Conservation (phyloP, 2,329 filamentous ascomycete genomes). For the Colletotrichum plurivorum region DNA sequence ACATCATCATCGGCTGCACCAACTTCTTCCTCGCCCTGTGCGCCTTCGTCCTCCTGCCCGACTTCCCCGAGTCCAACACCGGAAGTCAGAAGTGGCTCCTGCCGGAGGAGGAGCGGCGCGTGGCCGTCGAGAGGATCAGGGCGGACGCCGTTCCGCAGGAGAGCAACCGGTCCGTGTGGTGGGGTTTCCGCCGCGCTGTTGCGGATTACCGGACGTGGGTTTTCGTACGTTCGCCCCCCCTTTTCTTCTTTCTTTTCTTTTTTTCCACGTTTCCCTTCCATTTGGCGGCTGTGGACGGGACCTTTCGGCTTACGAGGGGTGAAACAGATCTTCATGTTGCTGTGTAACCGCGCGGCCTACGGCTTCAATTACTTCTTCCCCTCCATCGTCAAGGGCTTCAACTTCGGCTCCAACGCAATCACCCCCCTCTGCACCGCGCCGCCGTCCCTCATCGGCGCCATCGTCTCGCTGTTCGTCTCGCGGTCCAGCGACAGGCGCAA, state of each 20-base stretch:
- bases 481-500: constrained; percentile 73
- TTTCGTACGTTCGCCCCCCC: constrained; percentile 46
- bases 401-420: constrained; percentile 63
- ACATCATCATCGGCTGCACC: constrained; percentile 79
- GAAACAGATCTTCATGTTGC: constrained; percentile 29
- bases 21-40: constrained; percentile 28
- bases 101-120: constrained; percentile 52
- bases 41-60: constrained; percentile 36
- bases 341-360: constrained; percentile 44
- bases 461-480: constrained; percentile 70
- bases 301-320: not conserved
- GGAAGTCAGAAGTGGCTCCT: constrained; percentile 51
- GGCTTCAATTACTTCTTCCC: constrained; percentile 54
- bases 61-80: constrained; percentile 45
- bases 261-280: not conserved
- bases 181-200: constrained; percentile 56
- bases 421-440: constrained; percentile 70
- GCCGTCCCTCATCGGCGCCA: constrained; percentile 67
- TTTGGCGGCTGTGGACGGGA: no score
- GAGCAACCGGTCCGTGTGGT: constrained; percentile 47
- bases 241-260: no score
- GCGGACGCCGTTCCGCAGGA: constrained; percentile 44
- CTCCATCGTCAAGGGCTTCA: constrained; percentile 70
- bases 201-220: constrained; percentile 60
- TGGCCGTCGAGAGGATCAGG: constrained; percentile 56